phyloP scores from a whole-genome alignment of 202 grass and related monocot genomes.

The Panicum hallii region DNA sequence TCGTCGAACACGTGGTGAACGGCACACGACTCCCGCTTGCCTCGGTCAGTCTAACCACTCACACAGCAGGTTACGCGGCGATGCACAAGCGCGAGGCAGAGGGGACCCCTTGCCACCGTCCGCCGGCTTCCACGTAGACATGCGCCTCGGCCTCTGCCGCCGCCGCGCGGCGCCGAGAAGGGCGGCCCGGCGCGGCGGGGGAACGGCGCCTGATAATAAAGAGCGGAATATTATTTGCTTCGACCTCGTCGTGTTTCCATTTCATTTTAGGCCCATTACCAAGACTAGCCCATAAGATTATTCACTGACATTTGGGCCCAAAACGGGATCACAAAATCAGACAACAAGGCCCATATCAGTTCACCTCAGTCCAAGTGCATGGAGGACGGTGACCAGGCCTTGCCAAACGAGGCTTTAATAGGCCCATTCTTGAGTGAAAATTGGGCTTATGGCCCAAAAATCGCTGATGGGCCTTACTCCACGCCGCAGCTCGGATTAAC shows the following conservation, averaged over 20 bases:
- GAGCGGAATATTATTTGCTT: background rate
- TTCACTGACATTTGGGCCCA: too few relatives aligned
- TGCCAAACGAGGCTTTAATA: too few relatives aligned
- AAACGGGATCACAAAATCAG: background rate
- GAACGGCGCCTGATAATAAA: background rate
- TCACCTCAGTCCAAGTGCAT: too few relatives aligned
- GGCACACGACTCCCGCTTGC: background rate
- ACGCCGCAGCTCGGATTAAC: background rate
- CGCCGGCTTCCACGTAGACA: background rate
- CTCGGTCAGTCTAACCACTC: background rate
- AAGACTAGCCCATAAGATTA: background rate
- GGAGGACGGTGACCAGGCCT: too few relatives aligned
- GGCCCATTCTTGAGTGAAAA: background rate
- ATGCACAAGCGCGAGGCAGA: too few relatives aligned
- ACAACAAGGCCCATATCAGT: background rate
- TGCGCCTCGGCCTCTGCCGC: background rate
- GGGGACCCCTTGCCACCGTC: background rate
- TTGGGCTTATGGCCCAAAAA: background rate
- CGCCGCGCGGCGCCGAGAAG: background rate
- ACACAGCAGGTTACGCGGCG: background rate
- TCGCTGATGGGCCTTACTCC: background rate
- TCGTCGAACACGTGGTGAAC: constrained; percentile 36
- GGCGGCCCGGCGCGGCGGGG: background rate
- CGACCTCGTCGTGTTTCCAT: background rate
- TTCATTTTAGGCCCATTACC: background rate